Base-by-base conservation (phyloP, 345 rosid genomes). In the Trapa bicornis region DNA sequence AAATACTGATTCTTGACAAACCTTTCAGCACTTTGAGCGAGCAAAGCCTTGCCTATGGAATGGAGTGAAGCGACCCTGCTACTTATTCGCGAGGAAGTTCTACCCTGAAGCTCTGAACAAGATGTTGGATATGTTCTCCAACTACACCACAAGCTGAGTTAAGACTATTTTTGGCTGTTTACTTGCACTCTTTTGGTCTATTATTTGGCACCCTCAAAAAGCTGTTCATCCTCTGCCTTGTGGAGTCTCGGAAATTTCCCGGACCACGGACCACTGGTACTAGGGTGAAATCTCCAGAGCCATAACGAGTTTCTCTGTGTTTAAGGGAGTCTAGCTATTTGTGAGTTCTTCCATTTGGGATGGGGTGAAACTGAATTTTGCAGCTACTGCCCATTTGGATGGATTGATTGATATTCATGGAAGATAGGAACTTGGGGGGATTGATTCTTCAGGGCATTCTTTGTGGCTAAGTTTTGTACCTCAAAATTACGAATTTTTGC, bases 21-120 rank as follows among this genome's bases (percentile, higher is more conserved):
- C 37, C 68, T 61, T 75, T 68, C 83, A 88, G 89, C 87, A 75
- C 77, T 82, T 81, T 67, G 89, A 76, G 76, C 80, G 76, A 75
- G 66, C 76, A 37, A 83, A 78, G 75, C 83, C 89, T 32, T 95
- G 99, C 75, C 68, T 80, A 32, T 95, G 99, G 99, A 95, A 95
- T 32, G 99, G 99, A 37, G 90, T 85, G 64, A 82, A 78, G 74
- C 86, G 96, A 39, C 99, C 99, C 0, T 95, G 99, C 64, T 87
- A 89, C 85, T 82, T 95, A 48, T 95, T 95, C 22, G 99, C 97
- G 0, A 83, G 99, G 85, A 95, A 91, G 80, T 91, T 95, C 78
- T 75, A 84, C 58, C 85, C 92, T 0, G 87, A 86, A 65, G 78
- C 99, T 54, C 75, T 87, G 10, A 82, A 87, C 77, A 85, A 78